Evolutionary conservation across 2,329 filamentous ascomycete species (phyloP).

Genomic region (Parafenestella ontariensis): DNA sequence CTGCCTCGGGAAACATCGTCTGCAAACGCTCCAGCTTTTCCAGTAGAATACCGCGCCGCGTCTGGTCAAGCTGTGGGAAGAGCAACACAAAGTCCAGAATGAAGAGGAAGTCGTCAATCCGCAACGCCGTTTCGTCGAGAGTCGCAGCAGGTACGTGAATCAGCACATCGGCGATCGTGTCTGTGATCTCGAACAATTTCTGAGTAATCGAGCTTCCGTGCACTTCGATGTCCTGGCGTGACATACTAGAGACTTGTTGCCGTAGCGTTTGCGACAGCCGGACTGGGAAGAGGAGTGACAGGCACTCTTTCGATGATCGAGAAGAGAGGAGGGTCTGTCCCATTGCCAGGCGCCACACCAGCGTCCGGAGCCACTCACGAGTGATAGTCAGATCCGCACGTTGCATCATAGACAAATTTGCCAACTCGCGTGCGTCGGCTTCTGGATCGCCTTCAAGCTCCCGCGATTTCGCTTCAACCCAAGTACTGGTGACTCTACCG

Average conservation of each 20-base stretch:
- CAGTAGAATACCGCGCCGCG: conserved; percentile 54
- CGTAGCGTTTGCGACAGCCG: conserved; percentile 54
- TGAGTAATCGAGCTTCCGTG: conserved; percentile 65
- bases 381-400: conserved; percentile 60
- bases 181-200: conserved; percentile 67
- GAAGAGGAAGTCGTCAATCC: conserved; percentile 63
- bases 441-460: conserved; percentile 51
- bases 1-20: conserved; percentile 45
- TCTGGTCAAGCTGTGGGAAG: conserved; percentile 57
- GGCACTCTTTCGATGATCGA: conserved; percentile 42
- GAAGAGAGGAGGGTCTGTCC: conserved; percentile 56
- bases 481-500: conserved; percentile 47
- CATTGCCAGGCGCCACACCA: conserved; percentile 60
- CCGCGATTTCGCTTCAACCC: conserved; percentile 56
- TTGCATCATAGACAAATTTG: conserved; percentile 52
- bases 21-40: conserved; percentile 52
- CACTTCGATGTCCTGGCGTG: conserved; percentile 58
- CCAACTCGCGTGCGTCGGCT: conserved; percentile 48
- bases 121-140: conserved; percentile 55
- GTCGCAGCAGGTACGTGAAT: conserved; percentile 59
- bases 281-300: conserved; percentile 56
- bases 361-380: conserved; percentile 57
- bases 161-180: conserved; percentile 65
- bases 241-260: conserved; percentile 51
- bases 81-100: conserved; percentile 60